phyloP scores from a whole-genome alignment of 2,329 filamentous ascomycete species.

The Colletotrichum sidae region DNA sequence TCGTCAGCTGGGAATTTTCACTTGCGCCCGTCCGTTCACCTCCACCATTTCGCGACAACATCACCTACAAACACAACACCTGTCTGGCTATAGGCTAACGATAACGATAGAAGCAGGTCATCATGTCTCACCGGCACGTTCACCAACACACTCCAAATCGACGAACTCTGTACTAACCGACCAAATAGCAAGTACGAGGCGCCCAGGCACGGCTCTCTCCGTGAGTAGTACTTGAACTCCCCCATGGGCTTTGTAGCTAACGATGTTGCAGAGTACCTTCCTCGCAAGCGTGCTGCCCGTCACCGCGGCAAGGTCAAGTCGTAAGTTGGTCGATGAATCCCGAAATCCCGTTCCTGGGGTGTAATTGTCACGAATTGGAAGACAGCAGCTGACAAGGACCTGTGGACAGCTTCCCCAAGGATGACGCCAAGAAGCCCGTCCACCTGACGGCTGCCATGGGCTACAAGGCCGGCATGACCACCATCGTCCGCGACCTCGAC shows the following conservation, averaged over 20 bases:
- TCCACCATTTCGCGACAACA: neutral
- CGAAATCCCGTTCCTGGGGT: neutral
- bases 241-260: too few relatives aligned
- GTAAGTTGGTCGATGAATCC: constrained; percentile 66
- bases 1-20: constrained; percentile 16
- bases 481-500: constrained; percentile 99
- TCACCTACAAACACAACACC: too few relatives aligned
- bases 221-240: too few relatives aligned
- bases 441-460: constrained; percentile 98
- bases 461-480: constrained; percentile 99
- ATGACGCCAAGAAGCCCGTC: constrained; percentile 99
- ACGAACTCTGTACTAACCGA: neutral
- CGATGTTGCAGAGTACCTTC: constrained; percentile 72
- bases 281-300: constrained; percentile 91
- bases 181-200: constrained; percentile 72
- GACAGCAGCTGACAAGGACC: constrained; percentile 43
- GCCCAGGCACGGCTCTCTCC: constrained; percentile 91
- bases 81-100: too few relatives aligned
- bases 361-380: constrained; percentile 33
- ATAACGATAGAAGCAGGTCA: neutral
- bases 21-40: neutral
- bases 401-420: constrained; percentile 90
- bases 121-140: constrained; percentile 32
- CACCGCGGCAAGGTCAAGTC: constrained; percentile 99
- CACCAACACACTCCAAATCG: neutral